These are phyloP conservation scores for Coleophoma cylindrospora DNA, from an alignment of 2,329 filamentous ascomycete species.

Conservation along the genomic window DNA sequence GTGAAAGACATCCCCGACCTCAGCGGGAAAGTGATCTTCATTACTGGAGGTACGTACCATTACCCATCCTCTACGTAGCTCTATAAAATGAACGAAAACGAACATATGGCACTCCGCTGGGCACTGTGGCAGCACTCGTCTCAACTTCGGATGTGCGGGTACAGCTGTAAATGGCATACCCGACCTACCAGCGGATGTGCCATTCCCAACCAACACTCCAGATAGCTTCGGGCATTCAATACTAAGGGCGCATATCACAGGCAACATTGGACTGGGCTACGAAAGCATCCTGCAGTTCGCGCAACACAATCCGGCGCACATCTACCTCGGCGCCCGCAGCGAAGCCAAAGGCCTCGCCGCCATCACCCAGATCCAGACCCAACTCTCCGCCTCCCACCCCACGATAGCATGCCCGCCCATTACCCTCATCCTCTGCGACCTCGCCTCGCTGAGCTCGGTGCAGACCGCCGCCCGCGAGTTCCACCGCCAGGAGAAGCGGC, in stretches of 20 bases:
- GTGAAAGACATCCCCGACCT: constrained; percentile 31
- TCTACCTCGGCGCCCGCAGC: constrained; percentile 32
- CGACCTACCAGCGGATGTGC: background rate
- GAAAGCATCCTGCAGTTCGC: constrained; percentile 34
- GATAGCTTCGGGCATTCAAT: too few species aligned
- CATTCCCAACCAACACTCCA: too few species aligned
- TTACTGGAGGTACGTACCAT: constrained; percentile 34
- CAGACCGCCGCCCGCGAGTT: constrained; percentile 34
- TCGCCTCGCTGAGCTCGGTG: constrained; percentile 38
- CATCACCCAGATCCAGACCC: constrained; percentile 31
- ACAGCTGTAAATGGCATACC: background rate
- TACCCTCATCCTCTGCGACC: constrained; percentile 37
- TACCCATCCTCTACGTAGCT: too few species aligned
- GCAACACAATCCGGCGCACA: constrained; percentile 32
- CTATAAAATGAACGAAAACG: too few species aligned
- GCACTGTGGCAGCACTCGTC: too few species aligned
- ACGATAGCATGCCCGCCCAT: constrained; percentile 4
- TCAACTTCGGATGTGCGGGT: background rate
- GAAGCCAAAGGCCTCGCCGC: constrained; percentile 30
- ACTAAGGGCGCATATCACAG: constrained; percentile 1
- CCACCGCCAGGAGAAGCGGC: constrained; percentile 23
- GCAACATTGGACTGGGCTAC: constrained; percentile 38
- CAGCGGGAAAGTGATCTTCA: constrained; percentile 36
- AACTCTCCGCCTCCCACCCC: constrained; percentile 13
- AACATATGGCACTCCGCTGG: background rate